Percentiles rank a stretch among this genome's conserved stretches.
Conservation (phyloP, 2,329 filamentous ascomycete species). For the Elsinoe fawcettii region DNA sequence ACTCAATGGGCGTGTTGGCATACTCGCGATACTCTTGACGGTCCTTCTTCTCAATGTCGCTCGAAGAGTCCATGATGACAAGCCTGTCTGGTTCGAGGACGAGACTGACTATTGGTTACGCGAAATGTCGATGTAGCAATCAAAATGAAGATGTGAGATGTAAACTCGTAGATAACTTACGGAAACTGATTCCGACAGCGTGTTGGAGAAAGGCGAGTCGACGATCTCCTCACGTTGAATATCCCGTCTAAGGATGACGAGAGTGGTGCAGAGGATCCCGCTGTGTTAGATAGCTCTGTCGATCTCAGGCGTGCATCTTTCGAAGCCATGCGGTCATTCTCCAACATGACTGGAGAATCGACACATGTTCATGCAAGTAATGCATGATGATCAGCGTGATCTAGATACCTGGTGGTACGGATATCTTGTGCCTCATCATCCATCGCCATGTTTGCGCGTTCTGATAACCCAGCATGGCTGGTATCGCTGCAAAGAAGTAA, state of each 20-base stretch:
- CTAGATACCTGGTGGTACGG: not conserved
- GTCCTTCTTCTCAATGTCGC: conserved; percentile 12
- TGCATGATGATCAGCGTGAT: conserved; percentile 2
- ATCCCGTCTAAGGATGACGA: conserved; percentile 5
- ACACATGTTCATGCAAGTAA: conserved; percentile 3
- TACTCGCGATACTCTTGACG: conserved; percentile 5
- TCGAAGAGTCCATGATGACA: conserved; percentile 3
- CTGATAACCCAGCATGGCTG: not conserved
- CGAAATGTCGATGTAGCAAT: not conserved
- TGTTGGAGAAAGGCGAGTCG: conserved; percentile 4
- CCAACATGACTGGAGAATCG: not conserved
- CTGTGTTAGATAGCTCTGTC: conserved; percentile 4
- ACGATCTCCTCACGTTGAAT: not conserved
- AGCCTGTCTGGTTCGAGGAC: no score
- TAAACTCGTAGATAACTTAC: not conserved
- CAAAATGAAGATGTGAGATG: not conserved
- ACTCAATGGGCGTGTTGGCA: not conserved
- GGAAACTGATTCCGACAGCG: not conserved
- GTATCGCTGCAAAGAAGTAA: not conserved
- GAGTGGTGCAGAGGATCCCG: conserved; percentile 7
- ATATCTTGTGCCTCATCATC: not conserved
- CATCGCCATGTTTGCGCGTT: not conserved
- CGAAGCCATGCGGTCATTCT: not conserved
- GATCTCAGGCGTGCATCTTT: not conserved
- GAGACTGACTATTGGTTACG: no score